phyloP scores from a whole-genome alignment of 768 basidiomycete species.

The Trametes maxima region DNA sequence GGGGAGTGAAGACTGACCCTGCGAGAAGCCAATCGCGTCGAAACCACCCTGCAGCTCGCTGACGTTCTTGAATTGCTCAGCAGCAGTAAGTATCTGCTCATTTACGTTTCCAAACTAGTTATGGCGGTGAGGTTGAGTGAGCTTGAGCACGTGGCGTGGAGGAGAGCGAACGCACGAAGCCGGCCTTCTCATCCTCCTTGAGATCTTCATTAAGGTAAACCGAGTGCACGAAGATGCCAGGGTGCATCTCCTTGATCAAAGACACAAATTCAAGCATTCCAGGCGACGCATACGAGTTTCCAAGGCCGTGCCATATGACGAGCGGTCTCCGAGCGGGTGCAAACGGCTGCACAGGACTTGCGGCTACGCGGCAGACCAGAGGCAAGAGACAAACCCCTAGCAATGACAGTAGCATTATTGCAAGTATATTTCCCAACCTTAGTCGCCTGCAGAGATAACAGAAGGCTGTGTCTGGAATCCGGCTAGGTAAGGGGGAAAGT shows the following conservation, averaged over 20 bases:
- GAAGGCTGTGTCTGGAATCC: too few relatives aligned
- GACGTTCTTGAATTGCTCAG: slow-evolving; percentile 63
- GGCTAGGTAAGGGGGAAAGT: too few relatives aligned
- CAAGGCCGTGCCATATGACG: slow-evolving; percentile 78
- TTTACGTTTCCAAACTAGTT: slow-evolving; percentile 80
- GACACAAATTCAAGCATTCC: slow-evolving; percentile 71
- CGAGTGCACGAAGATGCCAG: slow-evolving; percentile 77
- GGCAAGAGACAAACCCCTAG: neutral
- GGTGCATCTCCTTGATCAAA: slow-evolving; percentile 62
- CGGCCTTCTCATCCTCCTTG: slow-evolving; percentile 66
- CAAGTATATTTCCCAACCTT: too few relatives aligned
- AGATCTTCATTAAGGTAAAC: slow-evolving; percentile 65
- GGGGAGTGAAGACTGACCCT: slow-evolving; percentile 47
- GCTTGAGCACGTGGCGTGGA: neutral
- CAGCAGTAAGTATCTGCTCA: slow-evolving; percentile 65
- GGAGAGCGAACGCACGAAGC: slow-evolving; percentile 58
- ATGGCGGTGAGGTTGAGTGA: slow-evolving; percentile 47
- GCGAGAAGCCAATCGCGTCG: slow-evolving; percentile 87
- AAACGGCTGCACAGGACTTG: neutral
- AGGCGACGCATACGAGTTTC: slow-evolving; percentile 74
- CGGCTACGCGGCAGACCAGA: neutral
- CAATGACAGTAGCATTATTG: neutral
- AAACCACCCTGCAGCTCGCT: slow-evolving; percentile 71
- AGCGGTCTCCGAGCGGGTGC: slow-evolving; percentile 46
- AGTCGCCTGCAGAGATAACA: too few relatives aligned